These are phyloP conservation scores for Chalciporus sphaerocephalus DNA, from an alignment of 768 basidiomycete species.

Conservation along the genomic window DNA sequence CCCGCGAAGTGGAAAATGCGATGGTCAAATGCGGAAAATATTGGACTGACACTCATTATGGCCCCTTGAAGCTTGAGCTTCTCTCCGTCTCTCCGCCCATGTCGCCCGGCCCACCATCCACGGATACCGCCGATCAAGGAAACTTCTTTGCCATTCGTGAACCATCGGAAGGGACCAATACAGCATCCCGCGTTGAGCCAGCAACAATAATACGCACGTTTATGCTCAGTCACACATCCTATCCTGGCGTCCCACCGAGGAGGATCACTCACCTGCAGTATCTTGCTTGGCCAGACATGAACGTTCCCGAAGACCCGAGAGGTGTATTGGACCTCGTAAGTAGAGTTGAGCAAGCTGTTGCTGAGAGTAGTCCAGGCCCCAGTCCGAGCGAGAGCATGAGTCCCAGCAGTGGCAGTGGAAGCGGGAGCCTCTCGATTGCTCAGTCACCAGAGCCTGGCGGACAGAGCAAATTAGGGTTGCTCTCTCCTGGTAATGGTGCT, in stretches of 20 bases:
- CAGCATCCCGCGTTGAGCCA: constrained; percentile 14
- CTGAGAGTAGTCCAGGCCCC: constrained; percentile 29
- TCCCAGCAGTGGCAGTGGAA: constrained; percentile 18
- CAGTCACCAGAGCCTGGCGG: constrained; percentile 16
- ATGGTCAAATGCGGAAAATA: constrained; percentile 89
- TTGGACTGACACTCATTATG: constrained; percentile 71
- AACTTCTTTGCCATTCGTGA: constrained; percentile 42
- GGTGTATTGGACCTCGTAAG: constrained; percentile 71
- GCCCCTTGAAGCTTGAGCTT: constrained; percentile 60
- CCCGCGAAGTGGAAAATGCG: constrained; percentile 83
- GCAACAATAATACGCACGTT: constrained; percentile 59
- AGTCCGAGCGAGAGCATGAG: constrained; percentile 26
- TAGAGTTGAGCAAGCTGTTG: constrained; percentile 47
- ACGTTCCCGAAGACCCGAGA: constrained; percentile 81
- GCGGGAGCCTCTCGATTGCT: constrained; percentile 14
- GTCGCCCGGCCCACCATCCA: constrained; percentile 17
- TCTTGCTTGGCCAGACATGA: constrained; percentile 94
- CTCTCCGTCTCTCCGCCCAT: constrained; percentile 41
- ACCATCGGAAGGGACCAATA: constrained; percentile 6
- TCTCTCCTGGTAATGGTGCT: constrained; percentile 17
- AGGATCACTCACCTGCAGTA: constrained; percentile 85
- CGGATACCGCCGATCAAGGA: constrained; percentile 19
- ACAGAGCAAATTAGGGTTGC: not conserved
- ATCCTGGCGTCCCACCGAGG: constrained; percentile 58
- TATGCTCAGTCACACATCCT: constrained; percentile 56